phyloP scores from a whole-genome alignment of 495 filamentous ascomycete genomes.

The Penicillium subrubescens region DNA sequence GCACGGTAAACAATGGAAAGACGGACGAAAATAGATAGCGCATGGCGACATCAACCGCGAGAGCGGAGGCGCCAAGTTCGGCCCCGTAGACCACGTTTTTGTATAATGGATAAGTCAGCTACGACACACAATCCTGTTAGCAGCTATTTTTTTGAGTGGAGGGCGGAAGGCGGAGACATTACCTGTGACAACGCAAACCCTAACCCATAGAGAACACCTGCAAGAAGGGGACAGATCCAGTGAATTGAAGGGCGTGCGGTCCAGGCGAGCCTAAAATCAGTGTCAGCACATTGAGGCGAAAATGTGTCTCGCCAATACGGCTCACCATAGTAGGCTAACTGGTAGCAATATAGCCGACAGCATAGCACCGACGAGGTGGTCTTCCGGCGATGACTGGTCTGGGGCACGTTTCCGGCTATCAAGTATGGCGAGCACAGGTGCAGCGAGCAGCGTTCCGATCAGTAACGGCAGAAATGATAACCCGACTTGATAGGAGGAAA shows the following conservation, averaged over 20 bases:
- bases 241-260: conserved; percentile 11
- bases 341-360: conserved; percentile 10
- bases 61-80: conserved; percentile 10
- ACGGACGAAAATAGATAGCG: conserved; percentile 13
- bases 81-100: conserved; percentile 16
- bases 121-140: too few species aligned
- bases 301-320: not conserved
- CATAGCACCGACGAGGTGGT: conserved; percentile 6
- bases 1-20: conserved; percentile 12
- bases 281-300: not conserved
- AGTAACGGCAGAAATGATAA: conserved; percentile 14
- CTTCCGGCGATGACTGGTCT: conserved; percentile 4
- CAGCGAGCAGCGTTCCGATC: conserved; percentile 12
- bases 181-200: conserved; percentile 13
- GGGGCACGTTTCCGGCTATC: not conserved
- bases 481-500: conserved; percentile 14
- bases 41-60: conserved; percentile 13
- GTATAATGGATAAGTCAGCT: conserved; percentile 15
- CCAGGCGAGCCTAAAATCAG: conserved; percentile 14
- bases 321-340: conserved; percentile 14
- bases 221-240: conserved; percentile 3
- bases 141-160: too few species aligned
- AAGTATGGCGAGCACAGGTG: conserved; percentile 1
- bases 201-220: not conserved
- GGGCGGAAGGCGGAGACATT: not conserved